Conservation (phyloP, 495 filamentous ascomycete species). For the Neurospora sp. region DNA sequence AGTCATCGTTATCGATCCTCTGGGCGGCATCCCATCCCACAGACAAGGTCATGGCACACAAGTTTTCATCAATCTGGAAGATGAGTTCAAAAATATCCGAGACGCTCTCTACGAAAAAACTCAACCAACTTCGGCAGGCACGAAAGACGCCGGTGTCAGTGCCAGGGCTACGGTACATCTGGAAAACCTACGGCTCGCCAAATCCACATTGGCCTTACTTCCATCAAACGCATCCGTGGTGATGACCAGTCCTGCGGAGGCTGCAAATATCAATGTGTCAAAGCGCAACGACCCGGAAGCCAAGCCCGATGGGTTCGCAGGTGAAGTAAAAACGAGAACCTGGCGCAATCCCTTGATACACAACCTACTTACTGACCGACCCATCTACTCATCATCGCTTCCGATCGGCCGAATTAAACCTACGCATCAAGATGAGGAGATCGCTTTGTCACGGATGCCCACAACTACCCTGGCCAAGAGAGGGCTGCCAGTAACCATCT, state of each 20-base stretch:
- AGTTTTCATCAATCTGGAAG: slow-evolving; percentile 90
- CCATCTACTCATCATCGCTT: slow-evolving; percentile 80
- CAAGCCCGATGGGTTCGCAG: slow-evolving; percentile 37
- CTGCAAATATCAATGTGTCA: slow-evolving; percentile 40
- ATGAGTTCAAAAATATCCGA: slow-evolving; percentile 65
- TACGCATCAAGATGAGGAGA: slow-evolving; percentile 5
- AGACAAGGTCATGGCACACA: slow-evolving; percentile 59
- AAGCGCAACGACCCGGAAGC: slow-evolving; percentile 30
- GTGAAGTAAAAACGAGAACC: slow-evolving; percentile 61
- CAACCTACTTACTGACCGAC: slow-evolving; percentile 93
- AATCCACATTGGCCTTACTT: slow-evolving; percentile 60
- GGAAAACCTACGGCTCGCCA: slow-evolving; percentile 64
- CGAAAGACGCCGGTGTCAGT: not conserved
- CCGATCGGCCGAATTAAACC: slow-evolving; percentile 51
- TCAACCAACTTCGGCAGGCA: not conserved
- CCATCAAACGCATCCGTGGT: slow-evolving; percentile 78
- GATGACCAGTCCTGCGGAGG: slow-evolving; percentile 76
- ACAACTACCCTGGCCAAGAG: slow-evolving; percentile 79
- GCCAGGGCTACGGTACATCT: slow-evolving; percentile 34
- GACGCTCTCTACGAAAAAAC: slow-evolving; percentile 38
- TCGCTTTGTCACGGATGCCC: slow-evolving; percentile 18
- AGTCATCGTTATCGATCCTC: slow-evolving; percentile 78
- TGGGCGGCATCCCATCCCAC: slow-evolving; percentile 73
- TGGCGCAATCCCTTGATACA: slow-evolving; percentile 90
- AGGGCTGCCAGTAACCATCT: slow-evolving; percentile 78